Evolutionary conservation across 805 yeast species (phyloP).

Genomic region (Saccharomycopsis synnaedendra): DNA sequence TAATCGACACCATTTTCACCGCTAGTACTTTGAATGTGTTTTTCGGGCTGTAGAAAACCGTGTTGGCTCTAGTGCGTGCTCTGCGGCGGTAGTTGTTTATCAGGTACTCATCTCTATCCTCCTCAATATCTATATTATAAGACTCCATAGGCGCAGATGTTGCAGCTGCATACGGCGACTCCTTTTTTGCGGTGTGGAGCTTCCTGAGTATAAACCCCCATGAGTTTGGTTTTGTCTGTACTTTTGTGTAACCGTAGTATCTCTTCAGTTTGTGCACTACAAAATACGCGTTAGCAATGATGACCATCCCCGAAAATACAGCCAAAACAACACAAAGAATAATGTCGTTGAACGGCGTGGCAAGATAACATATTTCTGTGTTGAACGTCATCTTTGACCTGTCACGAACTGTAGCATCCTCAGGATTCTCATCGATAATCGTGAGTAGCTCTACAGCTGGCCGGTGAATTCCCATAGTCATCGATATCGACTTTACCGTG

Average conservation of each 20-base stretch:
- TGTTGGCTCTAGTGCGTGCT: slow-evolving; percentile 1
- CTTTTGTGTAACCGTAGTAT: slow-evolving; percentile 1
- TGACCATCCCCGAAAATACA: slow-evolving; percentile 14
- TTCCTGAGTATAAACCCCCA: background rate
- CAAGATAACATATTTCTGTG: slow-evolving; percentile 45
- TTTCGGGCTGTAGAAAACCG: background rate
- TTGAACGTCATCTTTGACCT: slow-evolving; percentile 17
- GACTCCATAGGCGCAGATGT: slow-evolving; percentile 1
- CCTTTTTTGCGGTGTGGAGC: background rate
- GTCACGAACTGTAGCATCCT: background rate
- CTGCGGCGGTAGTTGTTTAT: slow-evolving; percentile 2
- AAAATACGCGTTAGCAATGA: slow-evolving; percentile 2
- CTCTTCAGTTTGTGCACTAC: background rate
- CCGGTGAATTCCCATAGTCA: slow-evolving; percentile 79
- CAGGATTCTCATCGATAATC: slow-evolving; percentile 33
- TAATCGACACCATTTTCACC: background rate
- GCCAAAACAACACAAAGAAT: slow-evolving; percentile 24
- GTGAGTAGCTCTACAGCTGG: slow-evolving; percentile 86
- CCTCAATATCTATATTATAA: slow-evolving; percentile 4
- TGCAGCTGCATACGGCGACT: slow-evolving; percentile 7
- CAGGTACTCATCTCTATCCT: slow-evolving; percentile 2
- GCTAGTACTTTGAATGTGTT: background rate
- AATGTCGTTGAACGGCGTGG: slow-evolving; percentile 38
- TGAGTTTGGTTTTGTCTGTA: background rate
- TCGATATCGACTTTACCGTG: slow-evolving; percentile 80